Evolutionary conservation across 768 basidiomycete species (phyloP), one percentile per base, ranked within the genome.

Genomic region (Pleurotus djamor): DNA sequence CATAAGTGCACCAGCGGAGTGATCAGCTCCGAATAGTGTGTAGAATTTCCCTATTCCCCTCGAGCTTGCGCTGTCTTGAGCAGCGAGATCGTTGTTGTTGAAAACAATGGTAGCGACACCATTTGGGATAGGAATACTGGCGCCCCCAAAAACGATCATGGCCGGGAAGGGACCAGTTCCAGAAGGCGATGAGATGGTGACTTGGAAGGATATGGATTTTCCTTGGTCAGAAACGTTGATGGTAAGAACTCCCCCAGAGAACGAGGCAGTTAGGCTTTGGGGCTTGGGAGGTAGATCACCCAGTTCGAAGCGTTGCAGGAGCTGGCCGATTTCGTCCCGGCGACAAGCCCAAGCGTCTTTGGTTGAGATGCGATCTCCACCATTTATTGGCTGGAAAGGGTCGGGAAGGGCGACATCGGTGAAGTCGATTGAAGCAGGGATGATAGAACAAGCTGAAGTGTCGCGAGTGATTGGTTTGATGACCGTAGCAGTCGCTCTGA

Each of bases 21-120:
- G 74, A 56, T 63, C 66, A 32, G 64, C 69, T 7, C 83, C 83
- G 68, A 81, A 85, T 43, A 86, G 74, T 79, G 76, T 74, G 72
- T 79, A 86, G 76, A 86, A 86, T 58, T 80, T 79, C 37, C 84
- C 84, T 50, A 73, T 65, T 9, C 85, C 84, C 32, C 83, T 78
- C 68, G 81, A 82, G 43, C 68, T 67, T 6, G 61, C 58, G 64
- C 73, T 70, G 51, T 70, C 70, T 65, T 86, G 82, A n/a, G 74
- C 71, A 10, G 79, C 85, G 64, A 86, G 82, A 49, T 79, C 77
- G 49, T 79, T 72, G 70, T 83, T 84, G 68, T 79, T 74, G 74
- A 80, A 84, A 44, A 71, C 80, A 69, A 85, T 76, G 16, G 74
- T 63, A 6, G 81, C 79, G 16, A 77, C 70, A 5, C 71, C 73